Percentiles rank a stretch among this genome's conserved stretches.
These are phyloP conservation scores for Trichoderma semiorbis DNA, from an alignment of 2,329 filamentous ascomycete species.

Conservation along the genomic window DNA sequence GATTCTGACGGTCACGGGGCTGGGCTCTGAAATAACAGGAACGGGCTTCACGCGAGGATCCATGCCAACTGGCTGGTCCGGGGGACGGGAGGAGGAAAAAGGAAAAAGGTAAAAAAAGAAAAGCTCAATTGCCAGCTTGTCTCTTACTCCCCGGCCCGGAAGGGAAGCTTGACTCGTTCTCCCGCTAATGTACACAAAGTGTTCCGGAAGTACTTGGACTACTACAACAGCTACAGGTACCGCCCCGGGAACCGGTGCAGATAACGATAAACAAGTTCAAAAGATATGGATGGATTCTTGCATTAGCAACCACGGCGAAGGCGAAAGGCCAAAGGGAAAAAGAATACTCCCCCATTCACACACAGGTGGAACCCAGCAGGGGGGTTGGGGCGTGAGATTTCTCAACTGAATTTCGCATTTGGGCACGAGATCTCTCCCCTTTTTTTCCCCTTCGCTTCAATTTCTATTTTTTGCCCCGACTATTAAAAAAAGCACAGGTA, in stretches of 20 bases:
- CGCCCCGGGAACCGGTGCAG: neutral
- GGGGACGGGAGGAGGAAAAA: neutral
- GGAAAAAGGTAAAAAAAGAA: neutral
- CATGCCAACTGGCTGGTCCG: neutral
- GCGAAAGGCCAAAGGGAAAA: neutral
- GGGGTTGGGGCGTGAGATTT: neutral
- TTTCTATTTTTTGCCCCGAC: neutral
- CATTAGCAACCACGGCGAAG: neutral
- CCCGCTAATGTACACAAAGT: neutral
- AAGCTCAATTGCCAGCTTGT: too few species aligned
- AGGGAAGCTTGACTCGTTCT: constrained; percentile 2
- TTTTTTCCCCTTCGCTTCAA: neutral
- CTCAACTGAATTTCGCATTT: neutral
- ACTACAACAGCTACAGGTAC: neutral
- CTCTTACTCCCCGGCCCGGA: neutral
- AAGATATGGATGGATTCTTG: neutral
- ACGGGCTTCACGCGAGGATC: neutral
- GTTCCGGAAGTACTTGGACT: neutral
- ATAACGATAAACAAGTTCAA: neutral
- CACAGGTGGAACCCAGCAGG: neutral
- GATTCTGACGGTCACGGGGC: constrained; percentile 7
- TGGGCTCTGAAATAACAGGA: constrained; percentile 5
- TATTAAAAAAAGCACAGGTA: neutral
- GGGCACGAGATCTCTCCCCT: constrained; percentile 8
- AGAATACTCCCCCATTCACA: neutral